Conservation (phyloP, 1,139 yeast species). For the Blastobotrys elegans region DNA sequence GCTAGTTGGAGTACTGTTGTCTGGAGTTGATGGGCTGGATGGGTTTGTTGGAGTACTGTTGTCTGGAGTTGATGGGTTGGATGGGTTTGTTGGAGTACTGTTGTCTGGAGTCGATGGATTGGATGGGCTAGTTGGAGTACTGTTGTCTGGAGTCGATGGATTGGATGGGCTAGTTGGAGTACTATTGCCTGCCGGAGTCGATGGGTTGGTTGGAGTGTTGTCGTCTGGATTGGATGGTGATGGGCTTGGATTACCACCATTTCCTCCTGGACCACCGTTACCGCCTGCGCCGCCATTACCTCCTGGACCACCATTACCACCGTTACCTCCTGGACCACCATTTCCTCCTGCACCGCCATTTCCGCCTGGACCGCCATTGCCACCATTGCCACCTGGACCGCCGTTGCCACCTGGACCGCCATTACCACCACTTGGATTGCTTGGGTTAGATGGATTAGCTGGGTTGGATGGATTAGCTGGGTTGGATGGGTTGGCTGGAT, state of each 20-base stretch:
- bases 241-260: not conserved
- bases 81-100: slow-evolving; percentile 5
- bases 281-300: slow-evolving; percentile 3
- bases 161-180: not conserved
- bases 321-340: slow-evolving; percentile 4
- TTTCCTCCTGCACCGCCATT: slow-evolving; percentile 8
- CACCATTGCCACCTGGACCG: slow-evolving; percentile 1
- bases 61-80: not conserved
- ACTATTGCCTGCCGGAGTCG: not conserved
- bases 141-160: slow-evolving; percentile 15
- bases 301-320: slow-evolving; percentile 5
- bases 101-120: slow-evolving; percentile 8
- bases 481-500: not conserved
- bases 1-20: not conserved
- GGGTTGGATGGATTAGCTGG: not conserved
- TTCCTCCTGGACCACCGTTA: slow-evolving; percentile 5
- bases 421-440: not conserved
- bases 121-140: slow-evolving; percentile 17
- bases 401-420: slow-evolving; percentile 3
- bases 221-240: not conserved
- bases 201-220: slow-evolving; percentile 17
- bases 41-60: not conserved
- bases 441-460: not conserved
- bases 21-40: not conserved
- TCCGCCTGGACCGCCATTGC: slow-evolving; percentile 3